A percentile compares a stretch with the other conserved stretches of the same genome.
Evolutionary conservation across 2,329 filamentous ascomycete species (phyloP).

Genomic region (Xylariaceae sp.): DNA sequence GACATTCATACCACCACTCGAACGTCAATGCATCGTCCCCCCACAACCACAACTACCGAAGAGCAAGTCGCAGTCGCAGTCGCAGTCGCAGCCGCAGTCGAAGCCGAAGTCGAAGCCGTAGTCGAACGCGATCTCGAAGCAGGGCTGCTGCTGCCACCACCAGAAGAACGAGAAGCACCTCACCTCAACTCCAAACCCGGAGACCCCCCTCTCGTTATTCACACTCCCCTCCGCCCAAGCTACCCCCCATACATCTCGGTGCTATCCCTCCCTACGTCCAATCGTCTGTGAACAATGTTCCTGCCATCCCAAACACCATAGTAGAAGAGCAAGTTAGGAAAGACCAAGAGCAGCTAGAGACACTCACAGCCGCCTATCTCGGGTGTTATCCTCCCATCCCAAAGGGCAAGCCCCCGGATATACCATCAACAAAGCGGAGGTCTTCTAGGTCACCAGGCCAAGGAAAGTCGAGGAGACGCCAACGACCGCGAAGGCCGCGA

Average conservation of each 20-base stretch:
- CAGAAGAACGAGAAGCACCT: conserved; percentile 12
- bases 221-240: conserved; percentile 6
- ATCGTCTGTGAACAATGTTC: conserved; percentile 2
- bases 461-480: conserved; percentile 6
- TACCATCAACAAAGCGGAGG: conserved; percentile 1
- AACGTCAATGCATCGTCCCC: neutral
- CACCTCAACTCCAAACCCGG: conserved; percentile 1
- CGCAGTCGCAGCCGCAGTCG: neutral
- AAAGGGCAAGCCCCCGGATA: neutral
- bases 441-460: conserved; percentile 11
- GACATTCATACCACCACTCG: conserved; percentile 2
- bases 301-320: conserved; percentile 8
- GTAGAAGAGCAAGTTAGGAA: conserved; percentile 12
- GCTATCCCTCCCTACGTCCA: conserved; percentile 14
- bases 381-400: conserved; percentile 4
- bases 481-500: conserved; percentile 6
- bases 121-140: conserved; percentile 3
- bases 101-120: conserved; percentile 4
- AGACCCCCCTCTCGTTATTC: neutral
- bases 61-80: neutral
- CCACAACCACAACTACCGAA: neutral
- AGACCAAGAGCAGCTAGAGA: conserved; percentile 2
- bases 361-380: conserved; percentile 1
- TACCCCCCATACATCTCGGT: neutral
- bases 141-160: neutral